phyloP scores from a whole-genome alignment of 139 green algal genomes.

The Chlorella vulgaris region DNA sequence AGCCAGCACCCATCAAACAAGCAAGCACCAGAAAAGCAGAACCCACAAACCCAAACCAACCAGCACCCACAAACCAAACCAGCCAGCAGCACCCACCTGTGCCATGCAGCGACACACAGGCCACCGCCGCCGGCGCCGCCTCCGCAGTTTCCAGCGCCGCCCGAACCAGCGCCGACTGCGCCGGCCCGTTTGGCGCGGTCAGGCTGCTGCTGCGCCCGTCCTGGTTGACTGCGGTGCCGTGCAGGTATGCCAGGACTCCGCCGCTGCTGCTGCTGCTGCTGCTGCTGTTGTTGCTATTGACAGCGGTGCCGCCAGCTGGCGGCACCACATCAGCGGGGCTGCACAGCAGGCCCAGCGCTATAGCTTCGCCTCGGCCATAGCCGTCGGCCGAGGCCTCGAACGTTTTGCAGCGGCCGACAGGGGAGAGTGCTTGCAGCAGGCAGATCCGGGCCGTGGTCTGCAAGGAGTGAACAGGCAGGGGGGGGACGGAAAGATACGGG shows the following conservation, averaged over 20 bases:
- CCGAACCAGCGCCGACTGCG: slow-evolving; percentile 66
- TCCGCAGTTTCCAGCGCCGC: slow-evolving; percentile 42
- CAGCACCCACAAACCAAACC: no score
- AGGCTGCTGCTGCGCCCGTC: slow-evolving; percentile 84
- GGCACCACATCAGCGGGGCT: no score
- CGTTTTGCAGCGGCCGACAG: slow-evolving; percentile 61
- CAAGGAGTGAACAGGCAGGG: slow-evolving; percentile 19
- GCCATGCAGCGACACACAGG: slow-evolving; percentile 46
- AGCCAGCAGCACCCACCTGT: no score
- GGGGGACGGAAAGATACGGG: not conserved
- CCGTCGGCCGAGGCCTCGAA: slow-evolving; percentile 66
- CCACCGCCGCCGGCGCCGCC: not conserved
- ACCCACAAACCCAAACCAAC: no score
- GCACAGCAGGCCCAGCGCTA: slow-evolving; percentile 4
- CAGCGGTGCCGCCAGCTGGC: no score
- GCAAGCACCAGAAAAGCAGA: no score
- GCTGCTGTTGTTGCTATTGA: not conserved
- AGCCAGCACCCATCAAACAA: no score
- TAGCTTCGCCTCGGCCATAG: slow-evolving; percentile 64
- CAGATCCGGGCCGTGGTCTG: slow-evolving; percentile 33
- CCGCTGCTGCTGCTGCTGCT: not conserved
- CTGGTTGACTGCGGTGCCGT: slow-evolving; percentile 81
- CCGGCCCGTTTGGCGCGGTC: slow-evolving; percentile 81
- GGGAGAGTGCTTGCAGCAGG: slow-evolving; percentile 39
- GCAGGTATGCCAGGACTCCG: slow-evolving; percentile 46